These are phyloP conservation scores for Urostyla sp. DNA, from an alignment of 73 alveolate species.

Conservation along the genomic window DNA sequence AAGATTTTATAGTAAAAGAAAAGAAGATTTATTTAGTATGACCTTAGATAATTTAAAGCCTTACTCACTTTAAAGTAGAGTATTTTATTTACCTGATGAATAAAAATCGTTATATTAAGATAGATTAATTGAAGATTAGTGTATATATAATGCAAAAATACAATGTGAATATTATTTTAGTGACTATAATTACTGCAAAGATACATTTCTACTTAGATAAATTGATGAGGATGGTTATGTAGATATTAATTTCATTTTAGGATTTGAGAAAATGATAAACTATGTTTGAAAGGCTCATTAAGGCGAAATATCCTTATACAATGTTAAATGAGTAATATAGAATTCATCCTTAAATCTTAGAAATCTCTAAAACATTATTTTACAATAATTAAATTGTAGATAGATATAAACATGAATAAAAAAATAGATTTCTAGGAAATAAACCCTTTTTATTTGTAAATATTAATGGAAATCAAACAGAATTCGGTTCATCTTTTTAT, in stretches of 20 bases:
- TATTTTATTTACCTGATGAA: too few relatives aligned
- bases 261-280: neutral
- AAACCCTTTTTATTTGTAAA: constrained; percentile 9
- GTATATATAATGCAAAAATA: too few relatives aligned
- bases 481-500: neutral
- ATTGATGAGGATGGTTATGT: constrained; percentile 29
- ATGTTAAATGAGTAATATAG: constrained; percentile 1
- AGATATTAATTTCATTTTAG: neutral
- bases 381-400: neutral
- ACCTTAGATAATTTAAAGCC: neutral
- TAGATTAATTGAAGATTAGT: too few relatives aligned
- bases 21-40: constrained; percentile 8
- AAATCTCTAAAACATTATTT: neutral
- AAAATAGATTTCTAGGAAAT: neutral
- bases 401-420: neutral
- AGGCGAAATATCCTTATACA: neutral
- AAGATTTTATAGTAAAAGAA: neutral
- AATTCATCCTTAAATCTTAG: constrained; percentile 16
- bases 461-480: too few relatives aligned
- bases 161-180: too few relatives aligned
- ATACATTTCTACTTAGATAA: neutral
- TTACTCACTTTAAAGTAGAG: neutral
- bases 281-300: neutral
- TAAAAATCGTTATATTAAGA: too few relatives aligned
- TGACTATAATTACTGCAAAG: neutral